Conservation (phyloP, 2,329 filamentous ascomycete species). For the Hypoxylon sp. region DNA sequence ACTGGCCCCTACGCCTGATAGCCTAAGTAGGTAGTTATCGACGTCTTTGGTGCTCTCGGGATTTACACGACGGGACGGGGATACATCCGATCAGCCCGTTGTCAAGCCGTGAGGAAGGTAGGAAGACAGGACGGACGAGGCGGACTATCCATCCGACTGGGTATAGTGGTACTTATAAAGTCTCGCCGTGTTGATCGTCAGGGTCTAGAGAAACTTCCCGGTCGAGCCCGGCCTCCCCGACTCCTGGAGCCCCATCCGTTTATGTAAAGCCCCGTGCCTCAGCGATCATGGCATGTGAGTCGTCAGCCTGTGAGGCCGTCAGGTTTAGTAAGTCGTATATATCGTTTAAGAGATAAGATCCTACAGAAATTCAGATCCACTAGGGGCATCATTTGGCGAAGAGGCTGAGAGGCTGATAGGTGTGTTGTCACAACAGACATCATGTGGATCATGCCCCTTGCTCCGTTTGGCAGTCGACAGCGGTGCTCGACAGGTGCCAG, state of each 20-base stretch:
- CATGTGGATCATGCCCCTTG: background rate
- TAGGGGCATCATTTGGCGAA: background rate
- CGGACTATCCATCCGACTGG: slow-evolving; percentile 1
- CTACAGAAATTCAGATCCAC: background rate
- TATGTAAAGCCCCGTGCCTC: background rate
- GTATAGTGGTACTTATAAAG: slow-evolving; percentile 6
- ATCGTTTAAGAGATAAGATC: background rate
- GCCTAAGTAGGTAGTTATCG: too few relatives aligned
- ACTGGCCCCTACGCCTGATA: background rate
- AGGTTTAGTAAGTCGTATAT: background rate
- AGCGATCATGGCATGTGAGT: background rate
- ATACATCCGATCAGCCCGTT: too few relatives aligned
- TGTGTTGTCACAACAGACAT: background rate
- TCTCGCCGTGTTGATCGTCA: slow-evolving; percentile 16
- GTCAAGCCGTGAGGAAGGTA: too few relatives aligned
- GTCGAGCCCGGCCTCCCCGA: too few relatives aligned
- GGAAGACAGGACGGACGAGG: slow-evolving; percentile 5
- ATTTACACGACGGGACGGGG: too few relatives aligned
- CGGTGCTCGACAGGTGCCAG: slow-evolving; percentile 1
- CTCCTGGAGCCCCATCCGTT: background rate
- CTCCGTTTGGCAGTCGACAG: background rate
- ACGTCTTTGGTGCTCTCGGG: too few relatives aligned
- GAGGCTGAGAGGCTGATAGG: background rate
- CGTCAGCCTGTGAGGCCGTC: too few relatives aligned
- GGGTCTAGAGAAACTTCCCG: background rate